phyloP scores from a whole-genome alignment of 306 rosid species.

The Casuarina glauca region DNA sequence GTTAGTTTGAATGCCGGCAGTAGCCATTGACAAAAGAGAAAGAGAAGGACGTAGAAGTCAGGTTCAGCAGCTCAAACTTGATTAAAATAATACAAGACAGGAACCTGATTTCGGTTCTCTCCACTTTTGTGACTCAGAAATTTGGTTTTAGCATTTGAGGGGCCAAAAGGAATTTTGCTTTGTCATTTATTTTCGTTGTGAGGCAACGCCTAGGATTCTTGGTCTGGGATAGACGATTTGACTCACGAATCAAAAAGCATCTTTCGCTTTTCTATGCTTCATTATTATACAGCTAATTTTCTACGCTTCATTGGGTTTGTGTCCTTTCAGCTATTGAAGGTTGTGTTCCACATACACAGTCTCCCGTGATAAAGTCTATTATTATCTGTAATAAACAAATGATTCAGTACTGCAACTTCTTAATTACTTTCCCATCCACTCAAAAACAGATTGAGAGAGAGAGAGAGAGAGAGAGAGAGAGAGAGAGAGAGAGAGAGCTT shows the following conservation, averaged over 20 bases:
- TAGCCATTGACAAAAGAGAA: too few relatives aligned
- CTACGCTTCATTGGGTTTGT: not conserved
- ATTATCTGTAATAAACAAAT: conserved; percentile 3
- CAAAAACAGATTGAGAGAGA: not conserved
- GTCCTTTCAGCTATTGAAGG: not conserved
- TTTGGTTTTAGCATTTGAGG: too few relatives aligned
- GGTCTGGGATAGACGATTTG: not conserved
- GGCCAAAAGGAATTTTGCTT: too few relatives aligned
- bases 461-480: too few relatives aligned
- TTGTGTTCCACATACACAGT: conserved; percentile 15
- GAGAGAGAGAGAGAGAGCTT: not conserved
- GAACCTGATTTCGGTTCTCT: too few relatives aligned
- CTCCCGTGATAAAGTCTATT: conserved; percentile 27
- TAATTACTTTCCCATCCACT: not conserved
- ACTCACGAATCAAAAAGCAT: not conserved
- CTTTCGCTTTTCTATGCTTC: conserved; percentile 12
- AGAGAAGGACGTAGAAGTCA: too few relatives aligned
- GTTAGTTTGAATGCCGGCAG: too few relatives aligned
- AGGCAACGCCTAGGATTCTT: too few relatives aligned
- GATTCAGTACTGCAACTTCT: not conserved
- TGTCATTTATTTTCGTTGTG: too few relatives aligned
- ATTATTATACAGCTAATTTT: not conserved
- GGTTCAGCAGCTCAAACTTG: too few relatives aligned
- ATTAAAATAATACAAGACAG: too few relatives aligned
- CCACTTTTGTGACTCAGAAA: too few relatives aligned